Conservation (phyloP, 2,329 filamentous ascomycete genomes). For the Fusarium illudens region DNA sequence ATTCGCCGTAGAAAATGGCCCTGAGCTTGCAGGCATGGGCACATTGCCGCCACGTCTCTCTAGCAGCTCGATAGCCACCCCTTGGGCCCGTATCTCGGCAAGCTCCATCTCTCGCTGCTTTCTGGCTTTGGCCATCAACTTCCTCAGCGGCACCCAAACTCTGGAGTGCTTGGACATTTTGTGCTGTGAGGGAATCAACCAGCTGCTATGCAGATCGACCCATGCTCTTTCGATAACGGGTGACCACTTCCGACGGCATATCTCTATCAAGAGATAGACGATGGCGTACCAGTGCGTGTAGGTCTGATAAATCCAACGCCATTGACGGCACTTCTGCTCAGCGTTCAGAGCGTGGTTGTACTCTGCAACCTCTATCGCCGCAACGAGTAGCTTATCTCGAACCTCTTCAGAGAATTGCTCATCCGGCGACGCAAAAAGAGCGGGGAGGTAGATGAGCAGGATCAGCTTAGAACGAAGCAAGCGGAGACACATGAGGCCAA, state of each 20-base stretch:
- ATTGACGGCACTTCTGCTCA: slow-evolving; percentile 58
- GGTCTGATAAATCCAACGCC: slow-evolving; percentile 67
- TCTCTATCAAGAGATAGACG: slow-evolving; percentile 63
- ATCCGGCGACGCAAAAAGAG: slow-evolving; percentile 54
- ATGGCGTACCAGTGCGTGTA: slow-evolving; percentile 69
- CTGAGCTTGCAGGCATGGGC: slow-evolving; percentile 43
- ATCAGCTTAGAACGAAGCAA: slow-evolving; percentile 64
- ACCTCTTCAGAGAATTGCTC: slow-evolving; percentile 50
- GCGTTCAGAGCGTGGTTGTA: slow-evolving; percentile 63
- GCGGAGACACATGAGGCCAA: slow-evolving; percentile 48
- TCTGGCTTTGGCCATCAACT: slow-evolving; percentile 50
- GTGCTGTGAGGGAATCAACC: slow-evolving; percentile 46
- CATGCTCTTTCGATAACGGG: slow-evolving; percentile 58
- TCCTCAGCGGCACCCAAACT: slow-evolving; percentile 54
- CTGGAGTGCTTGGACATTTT: slow-evolving; percentile 42
- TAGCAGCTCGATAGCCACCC: slow-evolving; percentile 36
- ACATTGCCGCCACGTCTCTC: slow-evolving; percentile 43
- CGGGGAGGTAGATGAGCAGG: slow-evolving; percentile 62
- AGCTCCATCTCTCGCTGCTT: slow-evolving; percentile 50
- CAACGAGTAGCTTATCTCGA: slow-evolving; percentile 56
- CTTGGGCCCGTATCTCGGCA: slow-evolving; percentile 43
- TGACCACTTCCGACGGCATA: slow-evolving; percentile 56
- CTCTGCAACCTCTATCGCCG: slow-evolving; percentile 64
- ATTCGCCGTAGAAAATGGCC: slow-evolving; percentile 23
- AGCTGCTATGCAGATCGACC: slow-evolving; percentile 55